These are phyloP conservation scores for Xylaria sp. DNA, from an alignment of 2,329 filamentous ascomycete species.

Conservation along the genomic window DNA sequence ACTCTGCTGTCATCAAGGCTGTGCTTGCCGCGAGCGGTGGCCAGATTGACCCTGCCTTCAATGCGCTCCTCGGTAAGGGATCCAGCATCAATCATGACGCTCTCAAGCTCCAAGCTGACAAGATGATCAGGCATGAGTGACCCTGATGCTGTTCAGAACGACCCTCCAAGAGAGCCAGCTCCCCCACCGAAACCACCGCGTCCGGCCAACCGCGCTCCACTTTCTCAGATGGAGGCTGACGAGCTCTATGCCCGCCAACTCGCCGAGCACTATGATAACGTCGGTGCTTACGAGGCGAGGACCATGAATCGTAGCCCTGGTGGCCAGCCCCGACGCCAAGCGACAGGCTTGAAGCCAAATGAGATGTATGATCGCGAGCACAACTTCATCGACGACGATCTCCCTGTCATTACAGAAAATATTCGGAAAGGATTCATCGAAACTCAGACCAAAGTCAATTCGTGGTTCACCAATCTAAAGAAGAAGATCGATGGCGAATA, in stretches of 20 bases:
- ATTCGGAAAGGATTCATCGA: conserved; percentile 94
- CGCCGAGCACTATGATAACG: conserved; percentile 85
- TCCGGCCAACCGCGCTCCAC: conserved; percentile 69
- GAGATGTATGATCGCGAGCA: conserved; percentile 76
- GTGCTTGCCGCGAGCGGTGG: conserved; percentile 87
- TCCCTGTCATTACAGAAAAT: conserved; percentile 92
- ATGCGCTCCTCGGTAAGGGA: conserved; percentile 81
- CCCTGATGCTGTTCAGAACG: conserved; percentile 70
- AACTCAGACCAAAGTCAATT: conserved; percentile 91
- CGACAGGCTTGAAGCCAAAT: conserved; percentile 65
- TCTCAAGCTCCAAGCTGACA: conserved; percentile 32
- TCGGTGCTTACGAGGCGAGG: conserved; percentile 66
- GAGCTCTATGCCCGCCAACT: conserved; percentile 92
- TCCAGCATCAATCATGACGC: not conserved
- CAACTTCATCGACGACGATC: conserved; percentile 95
- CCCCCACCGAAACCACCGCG: conserved; percentile 86
- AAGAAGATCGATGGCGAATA: conserved; percentile 94
- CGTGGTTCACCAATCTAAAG: conserved; percentile 89
- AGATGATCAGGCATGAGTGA: conserved; percentile 75
- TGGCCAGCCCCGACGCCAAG: conserved; percentile 54
- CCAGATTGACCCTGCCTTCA: conserved; percentile 92
- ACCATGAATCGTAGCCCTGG: conserved; percentile 58
- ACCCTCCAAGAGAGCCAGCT: conserved; percentile 62
- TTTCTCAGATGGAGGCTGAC: conserved; percentile 87
- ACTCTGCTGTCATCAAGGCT: conserved; percentile 82